These are phyloP conservation scores for Xerocomus brunneocitrinus DNA, from an alignment of 768 basidiomycete species.

Conservation along the genomic window DNA sequence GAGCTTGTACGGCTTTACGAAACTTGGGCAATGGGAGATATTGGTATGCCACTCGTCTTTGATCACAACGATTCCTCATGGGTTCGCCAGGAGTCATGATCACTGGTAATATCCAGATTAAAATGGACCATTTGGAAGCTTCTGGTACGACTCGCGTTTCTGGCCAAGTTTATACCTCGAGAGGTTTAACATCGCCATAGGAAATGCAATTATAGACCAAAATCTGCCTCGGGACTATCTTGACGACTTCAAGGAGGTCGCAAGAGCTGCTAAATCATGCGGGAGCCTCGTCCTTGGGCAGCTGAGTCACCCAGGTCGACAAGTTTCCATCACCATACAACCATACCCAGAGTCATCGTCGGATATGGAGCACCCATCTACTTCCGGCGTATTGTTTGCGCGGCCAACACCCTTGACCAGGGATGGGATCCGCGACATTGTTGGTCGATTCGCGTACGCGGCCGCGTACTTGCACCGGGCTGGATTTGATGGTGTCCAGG, in stretches of 20 bases:
- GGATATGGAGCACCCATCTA: slow-evolving; percentile 32
- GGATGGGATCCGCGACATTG: slow-evolving; percentile 47
- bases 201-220: slow-evolving; percentile 31
- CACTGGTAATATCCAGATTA: slow-evolving; percentile 33
- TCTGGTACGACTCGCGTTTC: slow-evolving; percentile 20
- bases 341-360: slow-evolving; percentile 33
- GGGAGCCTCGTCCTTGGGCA: slow-evolving; percentile 32
- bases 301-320: slow-evolving; percentile 32
- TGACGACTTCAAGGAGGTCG: slow-evolving; percentile 17
- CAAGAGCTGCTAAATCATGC: slow-evolving; percentile 28
- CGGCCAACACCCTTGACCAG: slow-evolving; percentile 37
- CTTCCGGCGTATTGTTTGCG: slow-evolving; percentile 30
- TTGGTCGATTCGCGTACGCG: slow-evolving; percentile 47
- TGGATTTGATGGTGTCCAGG: slow-evolving; percentile 67
- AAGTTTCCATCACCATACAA: slow-evolving; percentile 33
- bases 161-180: not conserved
- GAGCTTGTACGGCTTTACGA: slow-evolving; percentile 33
- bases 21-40: slow-evolving; percentile 30
- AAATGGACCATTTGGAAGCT: slow-evolving; percentile 32
- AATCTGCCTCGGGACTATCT: slow-evolving; percentile 25
- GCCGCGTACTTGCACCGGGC: slow-evolving; percentile 51
- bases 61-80: slow-evolving; percentile 1
- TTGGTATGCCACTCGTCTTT: slow-evolving; percentile 17
- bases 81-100: slow-evolving; percentile 26
- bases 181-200: slow-evolving; percentile 9